Evolutionary conservation across 2,329 filamentous ascomycete species (phyloP), one percentile per base, ranked within the genome.

Genomic region (Colletotrichum truncatum): DNA sequence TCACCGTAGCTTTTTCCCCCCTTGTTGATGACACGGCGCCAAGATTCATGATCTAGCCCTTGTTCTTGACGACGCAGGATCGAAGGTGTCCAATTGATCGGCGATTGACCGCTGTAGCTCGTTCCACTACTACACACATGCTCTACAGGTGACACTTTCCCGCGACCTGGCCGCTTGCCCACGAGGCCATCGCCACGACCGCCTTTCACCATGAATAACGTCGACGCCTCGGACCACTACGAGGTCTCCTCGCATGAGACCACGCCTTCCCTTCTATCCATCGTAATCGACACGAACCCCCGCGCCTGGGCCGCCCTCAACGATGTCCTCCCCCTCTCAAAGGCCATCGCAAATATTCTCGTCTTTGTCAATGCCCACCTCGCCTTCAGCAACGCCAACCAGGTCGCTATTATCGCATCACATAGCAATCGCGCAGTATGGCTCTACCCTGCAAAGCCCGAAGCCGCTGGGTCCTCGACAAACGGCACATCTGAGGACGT

Each of bases 321-420:
- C 66, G 80, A 88, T 61, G 87, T 87, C 30, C 89, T 98, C 7
- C 89, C 95, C 26, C 87, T 99, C 66, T 92, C 92, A 52, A 91
- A 91, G 73, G 93, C 93, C 67, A 84, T 99, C 66, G 93, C 95
- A 67, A 89, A 95, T 79, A 87, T 98, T 68, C 90, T 98, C 73
- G 91, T 99, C 82, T 98, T 98, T 81, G 90, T 98, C 81, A 98
- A 99, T 78, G 93, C 95, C 59, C 97, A 99, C 76, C 87, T 99
- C 30, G 94, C 96, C 70, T 94, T 95, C 76, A 97, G 94, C 79
- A 95, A 96, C 77, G 89, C 92, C 58, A 98, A 98, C 80, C 92
- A 95, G 77, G 93, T 98, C 51, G 94, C 94, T 67, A 87, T 99
- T 14, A 88, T 99, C 67, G 96, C 95, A 32, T 93, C 93, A 8